A percentile compares a stretch with the other conserved stretches of the same genome.
Conservation (phyloP, 106 monocot species). For the Apostasia shenzhenica region DNA sequence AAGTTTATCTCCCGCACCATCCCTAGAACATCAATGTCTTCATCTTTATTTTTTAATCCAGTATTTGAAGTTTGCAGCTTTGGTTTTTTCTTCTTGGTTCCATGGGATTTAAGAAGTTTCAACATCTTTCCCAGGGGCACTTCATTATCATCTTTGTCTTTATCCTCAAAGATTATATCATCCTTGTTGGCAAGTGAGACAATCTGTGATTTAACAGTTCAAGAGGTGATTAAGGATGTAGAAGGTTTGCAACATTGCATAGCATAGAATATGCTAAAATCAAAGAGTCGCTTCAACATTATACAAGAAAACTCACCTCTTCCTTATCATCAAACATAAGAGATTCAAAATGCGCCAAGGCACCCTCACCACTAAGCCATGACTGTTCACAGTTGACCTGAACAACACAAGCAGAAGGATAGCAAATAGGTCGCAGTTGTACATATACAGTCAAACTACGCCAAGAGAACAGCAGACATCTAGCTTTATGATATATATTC, state of each 20-base stretch:
- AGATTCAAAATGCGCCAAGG: slow-evolving; percentile 75
- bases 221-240: background rate
- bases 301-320: slow-evolving; percentile 16
- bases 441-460: no score
- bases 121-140: slow-evolving; percentile 76
- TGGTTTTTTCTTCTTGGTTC: slow-evolving; percentile 56
- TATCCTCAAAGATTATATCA: slow-evolving; percentile 30
- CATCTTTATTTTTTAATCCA: slow-evolving; percentile 28
- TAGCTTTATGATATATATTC: no score
- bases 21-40: slow-evolving; percentile 76
- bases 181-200: slow-evolving; percentile 27
- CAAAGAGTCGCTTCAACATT: background rate
- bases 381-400: slow-evolving; percentile 24
- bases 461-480: no score
- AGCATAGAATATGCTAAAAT: no score
- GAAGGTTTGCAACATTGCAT: background rate
- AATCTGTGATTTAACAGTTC: slow-evolving; percentile 16
- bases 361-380: slow-evolving; percentile 43
- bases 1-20: slow-evolving; percentile 87
- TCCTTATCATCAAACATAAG: slow-evolving; percentile 43
- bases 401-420: slow-evolving; percentile 6
- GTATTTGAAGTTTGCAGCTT: slow-evolving; percentile 25
- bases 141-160: slow-evolving; percentile 61
- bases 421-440: background rate
- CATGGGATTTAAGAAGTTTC: slow-evolving; percentile 68